Evolutionary conservation across 805 yeast species (phyloP).

Genomic region (Saccharomycopsis sp.): DNA sequence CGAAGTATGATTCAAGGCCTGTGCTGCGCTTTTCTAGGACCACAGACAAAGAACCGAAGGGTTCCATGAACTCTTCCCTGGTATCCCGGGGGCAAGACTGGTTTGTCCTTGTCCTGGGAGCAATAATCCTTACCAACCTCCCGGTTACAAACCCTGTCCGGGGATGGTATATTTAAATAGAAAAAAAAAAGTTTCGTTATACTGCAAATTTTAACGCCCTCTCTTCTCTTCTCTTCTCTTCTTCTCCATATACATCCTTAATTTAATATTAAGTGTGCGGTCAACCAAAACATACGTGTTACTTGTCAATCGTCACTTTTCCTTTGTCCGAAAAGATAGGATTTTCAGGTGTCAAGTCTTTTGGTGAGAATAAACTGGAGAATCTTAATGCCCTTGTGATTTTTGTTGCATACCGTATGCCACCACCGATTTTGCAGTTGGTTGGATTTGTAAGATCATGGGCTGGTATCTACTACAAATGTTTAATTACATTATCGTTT

Average conservation of each 20-base stretch:
- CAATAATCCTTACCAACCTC: no score
- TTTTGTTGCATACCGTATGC: conserved; percentile 15
- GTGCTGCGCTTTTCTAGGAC: no score
- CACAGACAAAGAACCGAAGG: no score
- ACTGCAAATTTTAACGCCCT: no score
- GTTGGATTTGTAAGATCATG: conserved; percentile 21
- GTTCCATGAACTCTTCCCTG: no score
- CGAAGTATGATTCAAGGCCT: no score
- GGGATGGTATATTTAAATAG: neutral
- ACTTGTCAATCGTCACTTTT: conserved; percentile 14
- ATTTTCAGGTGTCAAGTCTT: conserved; percentile 20
- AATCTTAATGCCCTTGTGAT: conserved; percentile 21
- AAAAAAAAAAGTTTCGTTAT: conserved; percentile 1
- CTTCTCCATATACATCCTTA: conserved; percentile 15
- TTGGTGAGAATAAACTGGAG: conserved; percentile 21
- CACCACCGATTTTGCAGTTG: conserved; percentile 22
- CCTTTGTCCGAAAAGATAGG: no score
- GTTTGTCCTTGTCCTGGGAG: no score
- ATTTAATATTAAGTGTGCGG: conserved; percentile 21
- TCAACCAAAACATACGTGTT: conserved; percentile 22
- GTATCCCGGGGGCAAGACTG: no score
- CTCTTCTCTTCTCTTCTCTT: no score
- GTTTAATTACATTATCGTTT: no score
- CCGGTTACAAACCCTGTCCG: no score
- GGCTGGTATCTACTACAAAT: conserved; percentile 22